Evolutionary conservation across 306 rosid species (phyloP).

Genomic region (Vicia faba): DNA sequence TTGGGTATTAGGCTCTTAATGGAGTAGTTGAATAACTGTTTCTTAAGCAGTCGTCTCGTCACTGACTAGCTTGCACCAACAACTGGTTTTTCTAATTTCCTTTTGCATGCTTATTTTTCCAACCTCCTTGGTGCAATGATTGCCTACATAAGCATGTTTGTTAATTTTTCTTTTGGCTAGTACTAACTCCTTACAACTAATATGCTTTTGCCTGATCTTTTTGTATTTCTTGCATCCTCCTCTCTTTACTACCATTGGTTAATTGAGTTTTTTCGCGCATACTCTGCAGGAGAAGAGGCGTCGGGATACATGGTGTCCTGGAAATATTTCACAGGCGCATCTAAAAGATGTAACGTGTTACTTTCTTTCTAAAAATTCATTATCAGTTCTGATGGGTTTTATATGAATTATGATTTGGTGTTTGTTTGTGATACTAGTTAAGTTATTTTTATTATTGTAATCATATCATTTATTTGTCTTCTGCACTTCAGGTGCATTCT

Average conservation of each 20-base stretch:
- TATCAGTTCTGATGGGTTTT: conserved; percentile 21
- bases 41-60: conserved; percentile 15
- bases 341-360: conserved; percentile 55
- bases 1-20: background rate
- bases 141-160: conserved; percentile 26
- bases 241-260: conserved; percentile 27
- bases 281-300: conserved; percentile 76
- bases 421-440: conserved; percentile 14
- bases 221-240: conserved; percentile 15
- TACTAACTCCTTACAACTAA: conserved; percentile 11
- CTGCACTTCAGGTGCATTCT: conserved; percentile 51
- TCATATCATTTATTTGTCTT: conserved; percentile 31
- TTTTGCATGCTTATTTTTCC: conserved; percentile 8
- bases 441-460: conserved; percentile 11
- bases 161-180: conserved; percentile 15
- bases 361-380: conserved; percentile 27
- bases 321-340: conserved; percentile 59
- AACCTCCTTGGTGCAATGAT: conserved; percentile 1
- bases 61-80: background rate
- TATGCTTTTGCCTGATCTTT: conserved; percentile 13
- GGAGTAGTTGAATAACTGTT: background rate
- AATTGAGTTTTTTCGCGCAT: conserved; percentile 43
- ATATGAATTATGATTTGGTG: conserved; percentile 29
- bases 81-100: conserved; percentile 22
- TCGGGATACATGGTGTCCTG: conserved; percentile 90